Evolutionary conservation across 257 asterid genomes (phyloP), one percentile per base, ranked within the genome.

Genomic region (Solanum pinnatisectum): DNA sequence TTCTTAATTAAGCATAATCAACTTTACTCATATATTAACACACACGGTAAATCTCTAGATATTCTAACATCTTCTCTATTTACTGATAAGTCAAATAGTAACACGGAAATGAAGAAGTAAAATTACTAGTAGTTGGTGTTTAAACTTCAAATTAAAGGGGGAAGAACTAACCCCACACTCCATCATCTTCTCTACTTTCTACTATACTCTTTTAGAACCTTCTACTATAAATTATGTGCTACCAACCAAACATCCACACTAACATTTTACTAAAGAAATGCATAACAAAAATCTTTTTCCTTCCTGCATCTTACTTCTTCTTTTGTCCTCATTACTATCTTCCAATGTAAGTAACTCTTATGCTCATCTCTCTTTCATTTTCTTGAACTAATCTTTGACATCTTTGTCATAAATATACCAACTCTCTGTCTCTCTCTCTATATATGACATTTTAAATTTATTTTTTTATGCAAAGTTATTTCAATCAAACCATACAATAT

Each of bases 301-400:
- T 65, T 77, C 35, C 65, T 87, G 86, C 78, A 49, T 87, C 37
- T 52, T 92, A 40, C 68, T 85, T 90, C 9, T 88, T 88, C 78
- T 90, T 5, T 87, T 49, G 65, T 1, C 84, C 90, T 71, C 78
- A 71, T 13, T 14, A 32, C 12, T 23, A 32, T 32, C 40, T 32
- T 15, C 18, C 1, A 89, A 84, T 89, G 94, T 92, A 91, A 92
- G 71, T 77, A 27, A 22, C 20, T 42, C 49, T n/a, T 40, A 78
- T n/a, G 33, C 23, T 40, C 84, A 77, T 78, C 4, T 15, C 60
- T 18, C 2, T 42, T 42, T 42, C 12, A 40, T 40, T 76, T 32
- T 37, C 67, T 73, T 86, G 37, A 20, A 22, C 33, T 6, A 35
- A 67, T 52, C 44, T 86, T 32, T 3, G 18, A 33, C 20, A 14